A percentile compares a stretch with the other conserved stretches of the same genome.
phyloP scores from a whole-genome alignment of 208 protist species.

The Perkinsela sp. region DNA sequence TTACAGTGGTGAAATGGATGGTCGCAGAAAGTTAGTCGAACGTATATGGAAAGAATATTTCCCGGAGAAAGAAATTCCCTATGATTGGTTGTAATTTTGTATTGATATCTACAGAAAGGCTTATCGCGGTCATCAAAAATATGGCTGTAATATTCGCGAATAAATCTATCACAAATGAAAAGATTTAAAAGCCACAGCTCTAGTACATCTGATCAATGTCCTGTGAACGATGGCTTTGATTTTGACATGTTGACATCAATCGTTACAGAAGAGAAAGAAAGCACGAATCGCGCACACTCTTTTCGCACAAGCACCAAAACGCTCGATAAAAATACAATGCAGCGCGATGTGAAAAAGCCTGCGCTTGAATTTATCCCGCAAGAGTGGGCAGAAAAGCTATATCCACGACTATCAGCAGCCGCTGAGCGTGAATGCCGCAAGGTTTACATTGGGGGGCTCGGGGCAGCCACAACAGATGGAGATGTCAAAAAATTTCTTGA shows the following conservation, averaged over 20 bases:
- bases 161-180: too few species aligned
- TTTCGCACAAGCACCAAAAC: background rate
- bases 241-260: background rate
- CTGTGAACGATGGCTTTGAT: too few species aligned
- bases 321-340: background rate
- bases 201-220: too few species aligned
- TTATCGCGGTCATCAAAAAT: too few species aligned
- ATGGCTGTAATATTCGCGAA: too few species aligned
- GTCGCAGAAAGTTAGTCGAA: constrained; percentile 33
- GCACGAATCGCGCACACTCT: background rate
- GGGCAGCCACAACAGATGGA: background rate
- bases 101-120: too few species aligned
- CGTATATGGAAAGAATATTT: constrained; percentile 36
- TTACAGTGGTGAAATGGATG: constrained; percentile 37
- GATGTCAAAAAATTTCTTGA: background rate
- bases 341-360: background rate
- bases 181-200: too few species aligned
- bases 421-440: background rate
- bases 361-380: background rate
- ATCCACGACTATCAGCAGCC: background rate
- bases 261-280: background rate
- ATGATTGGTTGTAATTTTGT: constrained; percentile 49
- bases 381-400: background rate
- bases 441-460: background rate
- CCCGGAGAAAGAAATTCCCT: constrained; percentile 32